A percentile compares a stretch with the other conserved stretches of the same genome.
Conservation (phyloP, 768 basidiomycete genomes). For the Leccinellum rugosiceps region DNA sequence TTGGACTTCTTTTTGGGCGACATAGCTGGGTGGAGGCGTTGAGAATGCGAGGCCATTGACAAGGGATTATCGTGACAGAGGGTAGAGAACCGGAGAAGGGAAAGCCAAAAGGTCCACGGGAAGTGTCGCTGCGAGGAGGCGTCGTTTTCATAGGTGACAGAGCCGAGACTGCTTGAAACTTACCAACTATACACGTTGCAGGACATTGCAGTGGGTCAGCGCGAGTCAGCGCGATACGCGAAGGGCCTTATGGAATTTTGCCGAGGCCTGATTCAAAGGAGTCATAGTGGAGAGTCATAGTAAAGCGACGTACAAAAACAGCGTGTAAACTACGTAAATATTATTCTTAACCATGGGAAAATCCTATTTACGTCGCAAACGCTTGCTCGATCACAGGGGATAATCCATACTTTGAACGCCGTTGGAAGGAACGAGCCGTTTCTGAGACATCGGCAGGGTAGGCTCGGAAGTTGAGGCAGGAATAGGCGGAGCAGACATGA, state of each 20-base stretch:
- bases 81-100: neutral
- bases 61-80: neutral
- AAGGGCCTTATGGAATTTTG: too few relatives aligned
- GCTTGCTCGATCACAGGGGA: neutral
- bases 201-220: too few relatives aligned
- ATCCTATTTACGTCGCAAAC: neutral
- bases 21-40: too few relatives aligned
- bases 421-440: neutral
- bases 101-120: too few relatives aligned
- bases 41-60: neutral
- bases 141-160: too few relatives aligned
- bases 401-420: neutral
- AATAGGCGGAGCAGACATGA: neutral
- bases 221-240: too few relatives aligned
- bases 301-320: neutral
- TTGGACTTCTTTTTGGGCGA: neutral
- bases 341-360: neutral
- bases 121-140: too few relatives aligned
- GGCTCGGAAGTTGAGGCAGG: neutral
- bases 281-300: too few relatives aligned
- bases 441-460: neutral
- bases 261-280: too few relatives aligned
- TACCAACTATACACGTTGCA: too few relatives aligned
- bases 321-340: neutral
- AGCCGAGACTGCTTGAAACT: too few relatives aligned